Percentiles rank a stretch among this genome's conserved stretches.
Evolutionary conservation across 2,329 filamentous ascomycete species (phyloP).

Genomic region (Ophiostoma sp.): DNA sequence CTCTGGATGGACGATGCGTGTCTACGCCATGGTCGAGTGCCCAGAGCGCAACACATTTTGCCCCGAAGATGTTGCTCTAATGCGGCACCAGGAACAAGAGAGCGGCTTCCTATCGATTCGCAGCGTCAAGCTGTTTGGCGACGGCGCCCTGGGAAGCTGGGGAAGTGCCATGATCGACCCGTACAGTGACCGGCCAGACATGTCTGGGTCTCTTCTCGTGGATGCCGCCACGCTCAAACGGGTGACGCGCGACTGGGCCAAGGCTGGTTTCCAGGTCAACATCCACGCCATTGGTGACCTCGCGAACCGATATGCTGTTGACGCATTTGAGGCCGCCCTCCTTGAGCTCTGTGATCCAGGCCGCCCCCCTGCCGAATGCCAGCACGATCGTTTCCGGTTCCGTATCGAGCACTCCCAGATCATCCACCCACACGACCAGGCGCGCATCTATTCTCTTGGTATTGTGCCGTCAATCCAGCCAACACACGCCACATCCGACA

Average conservation of each 20-base stretch:
- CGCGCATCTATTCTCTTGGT: constrained; percentile 51
- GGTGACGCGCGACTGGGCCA: constrained; percentile 54
- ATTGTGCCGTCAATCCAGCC: constrained; percentile 66
- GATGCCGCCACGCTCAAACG: constrained; percentile 54
- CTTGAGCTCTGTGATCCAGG: constrained; percentile 47
- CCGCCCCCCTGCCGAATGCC: constrained; percentile 22
- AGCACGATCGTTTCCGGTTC: constrained; percentile 42
- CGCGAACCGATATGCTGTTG: constrained; percentile 59
- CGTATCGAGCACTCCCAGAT: constrained; percentile 69
- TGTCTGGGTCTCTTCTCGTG: constrained; percentile 60
- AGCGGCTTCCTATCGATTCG: constrained; percentile 52
- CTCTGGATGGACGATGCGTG: constrained; percentile 54
- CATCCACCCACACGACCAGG: constrained; percentile 60
- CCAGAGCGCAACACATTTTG: constrained; percentile 60
- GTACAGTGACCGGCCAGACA: constrained; percentile 58
- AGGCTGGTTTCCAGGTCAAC: constrained; percentile 60
- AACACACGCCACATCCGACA: constrained; percentile 67
- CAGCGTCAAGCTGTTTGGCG: constrained; percentile 66
- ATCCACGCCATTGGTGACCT: constrained; percentile 69
- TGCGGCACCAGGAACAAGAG: constrained; percentile 34
- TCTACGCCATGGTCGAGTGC: constrained; percentile 67
- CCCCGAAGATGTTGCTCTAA: constrained; percentile 40
- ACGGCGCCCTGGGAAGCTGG: constrained; percentile 66
- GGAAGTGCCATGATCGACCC: constrained; percentile 67
- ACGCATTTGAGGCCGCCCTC: constrained; percentile 56